Evolutionary conservation across 352 stramenopile species (phyloP), one percentile per base, ranked within the genome.

Genomic region (Aphanomyces euteiches): DNA sequence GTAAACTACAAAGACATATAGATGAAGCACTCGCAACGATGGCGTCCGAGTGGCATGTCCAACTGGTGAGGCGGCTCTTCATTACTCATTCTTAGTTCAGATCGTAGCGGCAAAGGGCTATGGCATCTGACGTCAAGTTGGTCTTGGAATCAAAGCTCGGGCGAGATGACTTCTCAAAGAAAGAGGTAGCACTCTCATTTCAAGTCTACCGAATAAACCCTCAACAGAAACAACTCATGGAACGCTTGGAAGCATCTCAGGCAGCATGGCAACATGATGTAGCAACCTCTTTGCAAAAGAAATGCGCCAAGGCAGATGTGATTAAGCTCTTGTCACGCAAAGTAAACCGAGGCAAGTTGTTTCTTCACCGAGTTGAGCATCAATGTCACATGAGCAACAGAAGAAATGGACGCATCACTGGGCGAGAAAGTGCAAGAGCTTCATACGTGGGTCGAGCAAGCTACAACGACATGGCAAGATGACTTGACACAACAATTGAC

Each of bases 121-220:
- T 67, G 59, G 59, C 59, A 45, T 67, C 59, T 2, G 59, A 67
- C 43, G 59, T 67, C 5, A 54, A 67, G 21, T n/a, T 67, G 36
- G 59, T 67, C 39, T 39, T 67, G 19, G 12, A 41, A 15, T 37
- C 10, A n/a, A 67, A 67, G n/a, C 21, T 67, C 21, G 59, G 56
- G 41, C 39, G 59, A 6, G 39, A 6, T 28, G 59, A 67, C 21
- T 37, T 67, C 7, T 3, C 4, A 28, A n/a, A 4, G 54, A 37
- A 37, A 12, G 54, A 61, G 54, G 54, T 61, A 58, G 1, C 0
- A 28, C 28, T 28, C 28, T 28, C 28, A 28, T 28, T 28, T 28
- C 28, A 28, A 28, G 28, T 28, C 28, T 28, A 28, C 2, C 28
- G 28, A 28, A 28, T 28, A 28, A 28, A 5, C 12, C 36, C 53